Evolutionary conservation across 2,329 filamentous ascomycete genomes (phyloP).

Genomic region (Hortaea werneckii): DNA sequence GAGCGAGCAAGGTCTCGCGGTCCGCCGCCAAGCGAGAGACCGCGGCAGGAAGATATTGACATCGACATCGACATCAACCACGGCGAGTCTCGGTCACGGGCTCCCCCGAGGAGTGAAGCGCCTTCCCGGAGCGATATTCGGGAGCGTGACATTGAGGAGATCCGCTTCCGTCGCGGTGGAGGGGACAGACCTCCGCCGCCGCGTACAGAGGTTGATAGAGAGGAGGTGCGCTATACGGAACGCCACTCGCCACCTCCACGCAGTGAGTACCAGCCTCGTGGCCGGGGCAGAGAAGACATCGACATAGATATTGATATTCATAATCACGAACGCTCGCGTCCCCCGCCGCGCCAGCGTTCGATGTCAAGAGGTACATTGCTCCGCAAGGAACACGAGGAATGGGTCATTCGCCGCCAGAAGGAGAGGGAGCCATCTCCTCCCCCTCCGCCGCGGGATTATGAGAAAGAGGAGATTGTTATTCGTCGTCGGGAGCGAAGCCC

Average conservation of each 20-base stretch:
- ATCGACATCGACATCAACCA: conserved; percentile 26
- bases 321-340: conserved; percentile 29
- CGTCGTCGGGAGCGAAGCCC: conserved; percentile 32
- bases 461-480: conserved; percentile 37
- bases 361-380: conserved; percentile 26
- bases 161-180: conserved; percentile 36
- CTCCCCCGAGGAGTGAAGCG: conserved; percentile 26
- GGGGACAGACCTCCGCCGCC: conserved; percentile 19
- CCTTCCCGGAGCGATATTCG: conserved; percentile 22
- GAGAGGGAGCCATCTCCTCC: conserved; percentile 20
- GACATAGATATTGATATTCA: conserved; percentile 12
- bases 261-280: conserved; percentile 9
- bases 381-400: conserved; percentile 26
- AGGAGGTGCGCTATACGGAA: conserved; percentile 29
- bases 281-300: conserved; percentile 10
- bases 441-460: conserved; percentile 24
- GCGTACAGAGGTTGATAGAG: conserved; percentile 16
- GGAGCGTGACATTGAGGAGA: conserved; percentile 32
- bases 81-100: conserved; percentile 14
- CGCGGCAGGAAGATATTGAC: conserved; percentile 20
- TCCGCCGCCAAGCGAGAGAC: conserved; percentile 19
- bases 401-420: conserved; percentile 27
- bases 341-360: conserved; percentile 19
- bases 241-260: conserved; percentile 14
- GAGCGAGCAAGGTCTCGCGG: conserved; percentile 25